Conservation (phyloP, 140 eudicot genomes). For the Flaveria floridana region DNA sequence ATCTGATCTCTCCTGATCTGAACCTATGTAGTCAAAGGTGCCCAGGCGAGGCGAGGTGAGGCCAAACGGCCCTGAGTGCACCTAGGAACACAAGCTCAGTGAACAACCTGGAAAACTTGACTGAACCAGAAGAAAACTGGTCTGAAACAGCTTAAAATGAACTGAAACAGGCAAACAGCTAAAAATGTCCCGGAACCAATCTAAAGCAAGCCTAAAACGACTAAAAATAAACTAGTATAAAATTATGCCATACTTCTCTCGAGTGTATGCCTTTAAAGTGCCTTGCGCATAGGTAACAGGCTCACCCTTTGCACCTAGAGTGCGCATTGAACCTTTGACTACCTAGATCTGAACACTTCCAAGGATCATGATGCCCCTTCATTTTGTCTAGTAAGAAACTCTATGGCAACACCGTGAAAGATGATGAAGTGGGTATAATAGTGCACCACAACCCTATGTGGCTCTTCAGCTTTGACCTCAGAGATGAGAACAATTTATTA, state of each 20-base stretch:
- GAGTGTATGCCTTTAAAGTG: background rate
- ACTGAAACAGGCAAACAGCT: background rate
- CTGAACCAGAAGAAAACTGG: background rate
- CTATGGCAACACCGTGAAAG: background rate
- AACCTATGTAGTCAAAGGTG: background rate
- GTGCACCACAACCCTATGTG: constrained; percentile 3
- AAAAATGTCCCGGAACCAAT: background rate
- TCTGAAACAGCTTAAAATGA: background rate
- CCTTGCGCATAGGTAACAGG: background rate
- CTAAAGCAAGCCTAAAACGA: background rate
- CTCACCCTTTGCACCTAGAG: background rate
- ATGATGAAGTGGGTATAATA: background rate
- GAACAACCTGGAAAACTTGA: background rate
- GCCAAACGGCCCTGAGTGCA: background rate
- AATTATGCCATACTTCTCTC: background rate
- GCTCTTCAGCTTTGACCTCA: background rate
- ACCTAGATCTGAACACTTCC: background rate
- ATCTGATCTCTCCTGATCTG: background rate
- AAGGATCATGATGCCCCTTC: background rate
- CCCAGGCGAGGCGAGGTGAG: background rate
- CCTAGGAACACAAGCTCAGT: background rate
- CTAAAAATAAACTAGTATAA: background rate
- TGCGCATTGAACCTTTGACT: background rate
- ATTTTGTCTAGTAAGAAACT: background rate
- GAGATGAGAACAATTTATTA: background rate